Percentiles rank a stretch among this genome's conserved stretches.
phyloP scores from a whole-genome alignment of 2,329 filamentous ascomycete species.

The Colletotrichum musae region DNA sequence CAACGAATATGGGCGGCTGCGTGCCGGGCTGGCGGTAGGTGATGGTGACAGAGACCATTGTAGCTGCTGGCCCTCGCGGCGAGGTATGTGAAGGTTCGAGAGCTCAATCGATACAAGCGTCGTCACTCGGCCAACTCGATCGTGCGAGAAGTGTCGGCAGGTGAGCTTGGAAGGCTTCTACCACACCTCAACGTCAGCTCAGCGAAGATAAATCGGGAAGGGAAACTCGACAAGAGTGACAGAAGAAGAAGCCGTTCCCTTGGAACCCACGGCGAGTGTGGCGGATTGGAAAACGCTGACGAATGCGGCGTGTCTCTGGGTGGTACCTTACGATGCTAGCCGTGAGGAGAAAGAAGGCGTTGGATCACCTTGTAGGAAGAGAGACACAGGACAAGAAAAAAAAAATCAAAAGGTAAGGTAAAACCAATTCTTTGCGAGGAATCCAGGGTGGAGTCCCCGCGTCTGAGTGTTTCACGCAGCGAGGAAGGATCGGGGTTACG shows the following conservation, averaged over 20 bases:
- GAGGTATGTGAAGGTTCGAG: constrained; percentile 45
- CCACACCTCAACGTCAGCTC: constrained; percentile 22
- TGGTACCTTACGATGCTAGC: constrained; percentile 32
- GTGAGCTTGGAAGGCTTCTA: neutral
- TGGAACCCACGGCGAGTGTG: constrained; percentile 24
- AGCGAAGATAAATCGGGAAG: neutral
- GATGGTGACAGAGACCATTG: constrained; percentile 65
- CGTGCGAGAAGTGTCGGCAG: constrained; percentile 7
- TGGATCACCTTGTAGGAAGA: neutral
- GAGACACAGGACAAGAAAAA: constrained; percentile 1
- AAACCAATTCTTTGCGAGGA: constrained; percentile 30
- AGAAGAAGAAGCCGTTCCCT: constrained; percentile 28
- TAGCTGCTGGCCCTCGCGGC: constrained; percentile 3
- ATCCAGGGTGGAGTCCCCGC: constrained; percentile 31
- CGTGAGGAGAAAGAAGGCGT: constrained; percentile 9
- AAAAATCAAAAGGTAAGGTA: constrained; percentile 1
- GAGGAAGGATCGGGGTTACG: constrained; percentile 32
- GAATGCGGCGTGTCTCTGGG: constrained; percentile 34
- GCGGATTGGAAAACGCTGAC: constrained; percentile 31
- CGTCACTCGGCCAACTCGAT: constrained; percentile 32
- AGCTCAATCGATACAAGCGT: neutral
- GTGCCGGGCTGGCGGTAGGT: constrained; percentile 73
- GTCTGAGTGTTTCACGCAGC: constrained; percentile 36
- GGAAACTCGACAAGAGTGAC: constrained; percentile 12
- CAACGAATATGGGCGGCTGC: constrained; percentile 78